These are phyloP conservation scores for Podospora sp. DNA, from an alignment of 495 filamentous ascomycete genomes.

Conservation along the genomic window DNA sequence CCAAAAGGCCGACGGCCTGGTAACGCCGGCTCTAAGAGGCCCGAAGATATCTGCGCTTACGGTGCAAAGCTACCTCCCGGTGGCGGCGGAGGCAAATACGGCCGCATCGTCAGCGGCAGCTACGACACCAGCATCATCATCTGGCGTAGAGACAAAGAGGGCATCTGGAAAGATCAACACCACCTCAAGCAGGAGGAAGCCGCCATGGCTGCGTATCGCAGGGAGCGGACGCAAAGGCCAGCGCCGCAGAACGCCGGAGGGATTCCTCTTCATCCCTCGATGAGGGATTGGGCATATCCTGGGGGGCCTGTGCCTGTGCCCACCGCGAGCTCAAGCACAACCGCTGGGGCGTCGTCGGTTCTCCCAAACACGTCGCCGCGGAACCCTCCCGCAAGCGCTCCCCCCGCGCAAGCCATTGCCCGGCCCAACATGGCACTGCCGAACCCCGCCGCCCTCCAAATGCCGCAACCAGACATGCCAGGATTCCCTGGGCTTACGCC, in stretches of 20 bases:
- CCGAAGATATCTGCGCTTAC: conserved; percentile 73
- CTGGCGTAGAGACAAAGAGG: conserved; percentile 83
- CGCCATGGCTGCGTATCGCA: conserved; percentile 42
- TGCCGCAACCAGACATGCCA: conserved; percentile 7
- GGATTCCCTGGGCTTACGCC: conserved; percentile 11
- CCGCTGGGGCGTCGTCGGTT: not conserved
- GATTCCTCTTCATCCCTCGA: conserved; percentile 24
- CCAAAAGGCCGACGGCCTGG: conserved; percentile 49
- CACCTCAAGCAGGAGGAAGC: conserved; percentile 69
- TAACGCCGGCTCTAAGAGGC: conserved; percentile 77
- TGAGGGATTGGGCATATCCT: conserved; percentile 9
- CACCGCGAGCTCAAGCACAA: not conserved
- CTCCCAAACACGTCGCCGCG: not conserved
- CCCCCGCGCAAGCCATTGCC: not conserved
- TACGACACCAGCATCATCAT: conserved; percentile 96
- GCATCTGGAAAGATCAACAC: conserved; percentile 75
- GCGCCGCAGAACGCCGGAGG: not conserved
- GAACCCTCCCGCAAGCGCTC: not conserved
- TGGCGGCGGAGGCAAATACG: conserved; percentile 82
- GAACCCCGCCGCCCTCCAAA: not conserved
- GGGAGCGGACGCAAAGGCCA: conserved; percentile 16
- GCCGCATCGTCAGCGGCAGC: conserved; percentile 88
- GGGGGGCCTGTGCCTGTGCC: not conserved
- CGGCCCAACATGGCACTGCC: not conserved
- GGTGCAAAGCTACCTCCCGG: conserved; percentile 86